Percentiles rank a stretch among this genome's conserved stretches.
Evolutionary conservation across 331 rosid genomes (phyloP).

Genomic region (Spiraea crenata): DNA sequence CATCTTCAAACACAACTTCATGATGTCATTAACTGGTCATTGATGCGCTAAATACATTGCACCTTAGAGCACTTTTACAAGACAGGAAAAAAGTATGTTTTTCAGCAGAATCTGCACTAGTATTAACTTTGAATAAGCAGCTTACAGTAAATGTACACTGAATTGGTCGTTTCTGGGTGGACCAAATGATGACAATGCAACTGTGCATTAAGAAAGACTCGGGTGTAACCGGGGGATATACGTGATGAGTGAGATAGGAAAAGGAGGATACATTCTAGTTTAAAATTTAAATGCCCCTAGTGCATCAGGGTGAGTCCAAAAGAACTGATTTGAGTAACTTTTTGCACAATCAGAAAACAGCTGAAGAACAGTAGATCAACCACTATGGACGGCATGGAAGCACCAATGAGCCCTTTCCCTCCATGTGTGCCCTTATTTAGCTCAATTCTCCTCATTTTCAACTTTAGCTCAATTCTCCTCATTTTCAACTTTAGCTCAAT

Average conservation of each 20-base stretch:
- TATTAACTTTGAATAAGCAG: background rate
- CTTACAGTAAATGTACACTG: background rate
- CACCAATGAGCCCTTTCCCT: background rate
- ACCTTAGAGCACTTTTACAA: no score
- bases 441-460: background rate
- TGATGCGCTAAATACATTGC: no score
- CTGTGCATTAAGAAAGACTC: background rate
- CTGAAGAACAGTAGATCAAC: background rate
- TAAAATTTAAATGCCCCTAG: background rate
- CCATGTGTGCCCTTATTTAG: background rate
- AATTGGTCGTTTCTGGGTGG: background rate
- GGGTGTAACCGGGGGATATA: no score
- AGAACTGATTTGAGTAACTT: background rate
- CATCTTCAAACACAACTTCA: background rate
- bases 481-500: background rate
- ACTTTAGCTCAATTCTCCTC: background rate
- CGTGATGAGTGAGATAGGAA: no score
- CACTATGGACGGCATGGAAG: constrained; percentile 2
- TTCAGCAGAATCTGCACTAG: background rate
- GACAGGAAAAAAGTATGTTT: no score
- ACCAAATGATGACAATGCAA: background rate
- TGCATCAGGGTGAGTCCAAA: background rate
- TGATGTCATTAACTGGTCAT: no score
- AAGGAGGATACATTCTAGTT: no score
- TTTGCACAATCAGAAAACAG: background rate